Evolutionary conservation across 2,329 filamentous ascomycete species (phyloP), one percentile per base, ranked within the genome.

Genomic region (Xylariaceae sp.): DNA sequence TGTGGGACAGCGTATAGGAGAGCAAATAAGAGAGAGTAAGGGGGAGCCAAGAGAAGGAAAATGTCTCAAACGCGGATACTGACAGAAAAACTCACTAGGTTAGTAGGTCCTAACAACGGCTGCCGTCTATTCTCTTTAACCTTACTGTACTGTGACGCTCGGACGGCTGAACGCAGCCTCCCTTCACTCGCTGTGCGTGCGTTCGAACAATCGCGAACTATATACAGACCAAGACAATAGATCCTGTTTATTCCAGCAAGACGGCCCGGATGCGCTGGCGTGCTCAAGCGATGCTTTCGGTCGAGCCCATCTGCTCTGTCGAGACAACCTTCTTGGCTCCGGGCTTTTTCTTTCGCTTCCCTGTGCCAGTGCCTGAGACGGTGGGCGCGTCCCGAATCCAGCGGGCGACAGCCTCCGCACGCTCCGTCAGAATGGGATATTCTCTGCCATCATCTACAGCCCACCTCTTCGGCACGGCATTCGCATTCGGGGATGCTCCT

Each of bases 361-460:
- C 47, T 11, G 13, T 47, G 16, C 56, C 54, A 9, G 43, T 43
- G 16, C 53, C 56, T 8, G 56, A 52, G 16, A 52, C 52, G 15
- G 57, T 44, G 5, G 74, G 77, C 1, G 75, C 78, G 41, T 81
- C 71, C 34, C 64, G 63, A 15, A 90, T 74, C 85, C 86, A 92
- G 29, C 75, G 65, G 1, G 79, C 74, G 41, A 90, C 77, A 13
- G 76, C 74, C 33, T 78, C 71, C 1, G 85, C 84, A 15, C 85
- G 72, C 47, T 85, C 81, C 1, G 83, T 85, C 13, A 74, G 70
- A 47, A 86, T 78, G 2, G 78, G 76, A 56, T 84, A 85, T 48
- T 87, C 82, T 52, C 76, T 78, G 1, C 73, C 75, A 43, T 82
- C 76, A 36, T 83, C 80, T 40, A 77, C 70, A 4, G 75, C 72